Base-by-base conservation (phyloP, 352 stramenopile genomes). In the Detonula confervacea region DNA sequence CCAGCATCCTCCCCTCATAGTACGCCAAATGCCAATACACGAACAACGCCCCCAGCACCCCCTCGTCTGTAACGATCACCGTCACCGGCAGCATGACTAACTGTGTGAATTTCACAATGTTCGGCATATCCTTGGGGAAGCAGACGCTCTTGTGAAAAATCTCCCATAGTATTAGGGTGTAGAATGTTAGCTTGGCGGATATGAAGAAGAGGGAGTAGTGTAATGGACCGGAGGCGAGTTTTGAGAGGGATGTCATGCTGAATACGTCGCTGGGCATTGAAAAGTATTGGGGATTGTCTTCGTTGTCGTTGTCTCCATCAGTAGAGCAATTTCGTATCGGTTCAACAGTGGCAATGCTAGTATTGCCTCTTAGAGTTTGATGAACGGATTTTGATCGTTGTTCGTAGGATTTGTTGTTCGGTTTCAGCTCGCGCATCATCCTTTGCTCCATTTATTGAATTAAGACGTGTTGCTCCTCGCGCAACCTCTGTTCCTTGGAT, bases 121-220 rank as follows among this genome's bases (percentile, higher is more conserved):
- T 3, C 4, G 11, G 14, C 6, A 59, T 33, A 35, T 59, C 18
- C 11, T 59, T 16, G 18, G 49, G 18, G 6, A 33, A 27, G 3
- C 5, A 5, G 16, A 29, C n/a, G 14, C 3, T 8, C 22, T 59
- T 33, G 6, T n/a, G 7, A 33, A 59, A 59, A 35, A 33, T 59
- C 22, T 59, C 44, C 14, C 12, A 24, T n/a, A 54, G 39, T 12
- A 67, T 67, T 5, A 67, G n/a, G 6, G 12, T 51, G 46, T 67
- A 67, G 16, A 67, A 67, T 16, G 29, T 16, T 29, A 67, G 29
- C 20, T 67, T 67, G 12, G n/a, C n/a, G n/a, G n/a, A n/a, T n/a
- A 37, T 35, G 0, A 55, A 12, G 59, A 55, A 67, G 18, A 67
- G 18, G 37, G 35, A 20, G 37, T 11, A 42, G 33, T 11, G 33